A percentile compares a stretch with the other conserved stretches of the same genome.
These are phyloP conservation scores for Agrocybe pediades DNA, from an alignment of 768 basidiomycete genomes.

Conservation along the genomic window DNA sequence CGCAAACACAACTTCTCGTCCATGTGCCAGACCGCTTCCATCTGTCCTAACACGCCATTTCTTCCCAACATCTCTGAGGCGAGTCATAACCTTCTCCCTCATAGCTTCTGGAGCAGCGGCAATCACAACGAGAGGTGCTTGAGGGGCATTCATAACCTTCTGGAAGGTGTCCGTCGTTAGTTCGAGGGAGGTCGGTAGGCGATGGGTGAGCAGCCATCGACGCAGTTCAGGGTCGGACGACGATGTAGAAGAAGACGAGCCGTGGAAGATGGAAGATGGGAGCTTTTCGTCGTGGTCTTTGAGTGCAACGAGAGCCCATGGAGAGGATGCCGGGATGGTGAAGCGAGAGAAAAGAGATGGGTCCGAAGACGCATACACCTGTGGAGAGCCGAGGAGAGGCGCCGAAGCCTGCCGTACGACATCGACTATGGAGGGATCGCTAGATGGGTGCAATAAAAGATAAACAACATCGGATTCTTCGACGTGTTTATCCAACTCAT, in stretches of 20 bases:
- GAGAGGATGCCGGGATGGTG: conserved; percentile 34
- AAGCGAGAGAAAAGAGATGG: conserved; percentile 37
- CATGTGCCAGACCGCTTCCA: conserved; percentile 41
- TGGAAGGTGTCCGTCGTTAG: conserved; percentile 81
- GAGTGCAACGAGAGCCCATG: conserved; percentile 69
- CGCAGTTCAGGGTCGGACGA: conserved; percentile 34
- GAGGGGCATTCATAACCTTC: conserved; percentile 80
- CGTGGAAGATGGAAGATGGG: conserved; percentile 48
- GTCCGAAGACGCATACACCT: conserved; percentile 43
- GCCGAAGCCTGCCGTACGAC: conserved; percentile 37
- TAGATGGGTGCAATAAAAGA: conserved; percentile 50
- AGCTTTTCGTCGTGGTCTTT: conserved; percentile 55
- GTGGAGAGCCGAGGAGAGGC: conserved; percentile 48
- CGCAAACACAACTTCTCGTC: conserved; percentile 73
- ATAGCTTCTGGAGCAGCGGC: conserved; percentile 41
- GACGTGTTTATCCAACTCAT: conserved; percentile 28
- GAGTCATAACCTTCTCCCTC: conserved; percentile 43
- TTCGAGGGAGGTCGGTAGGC: conserved; percentile 73
- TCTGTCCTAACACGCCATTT: conserved; percentile 57
- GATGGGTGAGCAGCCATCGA: conserved; percentile 66
- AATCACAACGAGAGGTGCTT: conserved; percentile 78
- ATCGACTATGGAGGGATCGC: conserved; percentile 37
- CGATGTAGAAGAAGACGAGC: conserved; percentile 20
- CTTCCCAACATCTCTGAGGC: conserved; percentile 52
- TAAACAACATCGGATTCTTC: conserved; percentile 48